Evolutionary conservation across 1,284 basidiomycete genomes (phyloP), one percentile per base, ranked within the genome.

Genomic region (Flammula alnicola): DNA sequence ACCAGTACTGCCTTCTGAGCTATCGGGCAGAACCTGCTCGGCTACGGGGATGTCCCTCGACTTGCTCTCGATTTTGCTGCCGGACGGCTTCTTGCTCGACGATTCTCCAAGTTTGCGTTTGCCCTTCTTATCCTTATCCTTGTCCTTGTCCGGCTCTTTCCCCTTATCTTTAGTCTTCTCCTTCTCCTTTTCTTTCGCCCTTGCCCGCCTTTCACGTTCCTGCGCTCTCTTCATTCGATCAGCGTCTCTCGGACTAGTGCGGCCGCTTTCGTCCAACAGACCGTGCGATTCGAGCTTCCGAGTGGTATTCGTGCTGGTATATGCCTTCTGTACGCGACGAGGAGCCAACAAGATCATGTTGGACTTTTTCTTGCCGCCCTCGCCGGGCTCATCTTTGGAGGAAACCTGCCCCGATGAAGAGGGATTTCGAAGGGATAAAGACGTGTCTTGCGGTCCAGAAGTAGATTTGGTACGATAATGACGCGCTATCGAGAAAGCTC

Each of bases 241-340:
- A 3, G 51, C 48, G 30, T 68, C 67, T 54, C 49, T 62, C 16
- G 55, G 41, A 37, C 58, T 63, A 7, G 51, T 50, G 7, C 58
- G 56, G 27, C 60, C 55, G 52, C 52, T 65, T 26, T 82, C 80
- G 39, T 81, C 80, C 33, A 90, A 69, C 22, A 88, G 64, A 3
- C 87, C 84, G 62, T 90, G 81, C 0, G 83, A 79, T 54, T 79
- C 80, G 26, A 91, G 72, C 60, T 81, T 81, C 40, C 79, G 76
- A 5, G 86, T 89, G 10, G 86, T 87, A 33, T 78, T 81, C n/a
- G 88, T 91, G 60, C 80, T 88, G 12, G 88, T 91, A 59, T 83
- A 91, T 23, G 85, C 81, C 59, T 82, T 80, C 59, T 91, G 88
- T 5, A 91, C 88, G 51, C 77, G 78, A 61, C 80, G 79, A 20